These are phyloP conservation scores for Chrysanthemum lavandulifolium DNA, from an alignment of 129 eudicot species.

Conservation along the genomic window DNA sequence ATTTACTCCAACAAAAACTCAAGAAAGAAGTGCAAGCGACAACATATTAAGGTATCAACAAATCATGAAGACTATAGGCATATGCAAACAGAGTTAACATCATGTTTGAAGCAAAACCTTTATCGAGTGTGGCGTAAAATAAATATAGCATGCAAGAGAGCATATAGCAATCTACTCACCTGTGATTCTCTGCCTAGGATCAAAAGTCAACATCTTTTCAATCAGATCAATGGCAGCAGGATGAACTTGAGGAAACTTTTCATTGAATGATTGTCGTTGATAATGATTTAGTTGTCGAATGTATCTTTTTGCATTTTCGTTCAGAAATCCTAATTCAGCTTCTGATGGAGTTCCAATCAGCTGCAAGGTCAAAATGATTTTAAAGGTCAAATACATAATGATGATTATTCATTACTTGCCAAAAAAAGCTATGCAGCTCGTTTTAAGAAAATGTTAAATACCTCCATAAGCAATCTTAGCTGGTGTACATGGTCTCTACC, in stretches of 20 bases:
- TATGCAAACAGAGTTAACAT: neutral
- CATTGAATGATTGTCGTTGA: constrained; percentile 64
- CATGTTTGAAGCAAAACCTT: neutral
- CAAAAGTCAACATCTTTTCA: constrained; percentile 91
- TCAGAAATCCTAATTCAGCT: constrained; percentile 72
- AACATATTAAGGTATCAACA: neutral
- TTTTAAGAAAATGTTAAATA: constrained; percentile 17
- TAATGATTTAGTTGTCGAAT: constrained; percentile 68
- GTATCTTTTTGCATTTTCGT: constrained; percentile 83
- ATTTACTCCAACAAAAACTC: too few species aligned
- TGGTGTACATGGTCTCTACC: constrained; percentile 92
- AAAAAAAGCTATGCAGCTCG: too few species aligned
- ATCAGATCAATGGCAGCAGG: constrained; percentile 83
- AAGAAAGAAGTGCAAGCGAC: too few species aligned
- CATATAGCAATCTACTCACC: constrained; percentile 38
- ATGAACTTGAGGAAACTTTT: constrained; percentile 74
- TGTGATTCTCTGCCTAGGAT: constrained; percentile 83
- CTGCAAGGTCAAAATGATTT: constrained; percentile 39
- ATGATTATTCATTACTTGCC: neutral
- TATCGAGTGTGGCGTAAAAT: neutral
- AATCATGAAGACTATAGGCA: too few species aligned
- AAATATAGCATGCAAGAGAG: neutral
- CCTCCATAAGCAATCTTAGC: constrained; percentile 88
- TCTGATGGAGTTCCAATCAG: constrained; percentile 93
- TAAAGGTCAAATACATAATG: neutral